Conservation (phyloP, 371 early-diverging fungal genomes). For the Globomyces sp. region DNA sequence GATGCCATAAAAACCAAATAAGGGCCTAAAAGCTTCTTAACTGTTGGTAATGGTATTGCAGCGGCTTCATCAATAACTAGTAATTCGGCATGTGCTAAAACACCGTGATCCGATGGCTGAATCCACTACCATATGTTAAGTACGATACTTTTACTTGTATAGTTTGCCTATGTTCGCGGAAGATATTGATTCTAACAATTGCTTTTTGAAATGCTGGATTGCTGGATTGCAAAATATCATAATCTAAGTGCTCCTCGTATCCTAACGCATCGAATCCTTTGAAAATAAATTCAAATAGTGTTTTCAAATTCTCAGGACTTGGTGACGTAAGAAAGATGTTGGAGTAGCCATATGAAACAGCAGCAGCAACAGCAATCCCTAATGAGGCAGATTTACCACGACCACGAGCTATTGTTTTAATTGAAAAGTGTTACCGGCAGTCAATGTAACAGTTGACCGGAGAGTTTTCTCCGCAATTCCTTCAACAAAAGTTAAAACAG, state of each 20-base stretch:
- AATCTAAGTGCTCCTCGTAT: constrained; percentile 97
- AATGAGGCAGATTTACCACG: constrained; percentile 99
- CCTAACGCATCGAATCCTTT: constrained; percentile 95
- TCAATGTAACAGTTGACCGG: constrained; percentile 88
- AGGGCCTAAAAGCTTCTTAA: constrained; percentile 88
- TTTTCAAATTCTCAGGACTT: constrained; percentile 97
- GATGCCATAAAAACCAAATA: constrained; percentile 98
- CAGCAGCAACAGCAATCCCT: constrained; percentile 95
- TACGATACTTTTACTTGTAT: constrained; percentile 56
- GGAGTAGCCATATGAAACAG: constrained; percentile 97
- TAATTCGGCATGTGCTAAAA: constrained; percentile 94
- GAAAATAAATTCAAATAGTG: constrained; percentile 96
- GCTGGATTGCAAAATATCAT: constrained; percentile 94
- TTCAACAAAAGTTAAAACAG: constrained; percentile 91
- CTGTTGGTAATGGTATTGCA: constrained; percentile 95
- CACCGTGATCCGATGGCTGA: constrained; percentile 90
- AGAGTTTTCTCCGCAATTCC: constrained; percentile 92
- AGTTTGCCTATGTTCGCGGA: constrained; percentile 96
- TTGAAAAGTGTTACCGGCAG: constrained; percentile 54
- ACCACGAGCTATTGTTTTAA: constrained; percentile 71
- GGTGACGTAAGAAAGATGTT: constrained; percentile 98
- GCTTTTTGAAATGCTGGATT: constrained; percentile 93
- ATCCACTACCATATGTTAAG: constrained; percentile 58
- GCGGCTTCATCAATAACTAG: constrained; percentile 99
- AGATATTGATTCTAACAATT: constrained; percentile 93